These are phyloP conservation scores for Suillus ampliporus DNA, from an alignment of 768 basidiomycete species.

Conservation along the genomic window DNA sequence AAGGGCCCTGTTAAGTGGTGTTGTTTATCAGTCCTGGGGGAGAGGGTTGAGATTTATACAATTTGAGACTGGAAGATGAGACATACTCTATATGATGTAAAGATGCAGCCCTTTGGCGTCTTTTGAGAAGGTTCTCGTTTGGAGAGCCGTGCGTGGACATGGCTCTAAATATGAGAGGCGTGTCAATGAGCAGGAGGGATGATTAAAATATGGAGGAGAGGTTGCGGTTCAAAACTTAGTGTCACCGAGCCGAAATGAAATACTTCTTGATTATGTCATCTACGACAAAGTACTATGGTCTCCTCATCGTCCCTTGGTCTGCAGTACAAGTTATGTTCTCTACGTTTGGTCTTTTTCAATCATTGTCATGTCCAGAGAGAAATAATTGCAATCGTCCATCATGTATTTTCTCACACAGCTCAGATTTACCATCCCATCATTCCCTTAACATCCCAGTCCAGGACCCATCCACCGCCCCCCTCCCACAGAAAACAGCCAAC, in stretches of 20 bases:
- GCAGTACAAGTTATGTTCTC: constrained; percentile 74
- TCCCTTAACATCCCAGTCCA: constrained; percentile 46
- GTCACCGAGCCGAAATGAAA: background rate
- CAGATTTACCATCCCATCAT: constrained; percentile 41
- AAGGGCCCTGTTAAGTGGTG: constrained; percentile 71
- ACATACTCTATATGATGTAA: constrained; percentile 36
- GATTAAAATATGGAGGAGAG: background rate
- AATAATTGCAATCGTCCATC: constrained; percentile 50
- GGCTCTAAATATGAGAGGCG: background rate
- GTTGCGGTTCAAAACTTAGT: no score
- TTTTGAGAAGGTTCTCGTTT: constrained; percentile 12
- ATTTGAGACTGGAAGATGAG: constrained; percentile 5
- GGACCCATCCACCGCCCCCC: constrained; percentile 10
- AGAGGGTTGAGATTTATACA: constrained; percentile 12
- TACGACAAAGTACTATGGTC: background rate
- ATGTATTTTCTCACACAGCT: constrained; percentile 73
- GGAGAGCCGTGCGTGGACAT: constrained; percentile 9
- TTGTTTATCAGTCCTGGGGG: constrained; percentile 52
- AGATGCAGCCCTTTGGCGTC: constrained; percentile 13
- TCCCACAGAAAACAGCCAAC: constrained; percentile 20
- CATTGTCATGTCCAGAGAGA: constrained; percentile 62
- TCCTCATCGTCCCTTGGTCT: background rate
- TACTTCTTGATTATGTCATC: constrained; percentile 6
- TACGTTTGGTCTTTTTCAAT: constrained; percentile 59
- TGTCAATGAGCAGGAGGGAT: background rate